Evolutionary conservation across 139 green algal species (phyloP), one percentile per base, ranked within the genome.

Genomic region (Yamagishiella unicocca): DNA sequence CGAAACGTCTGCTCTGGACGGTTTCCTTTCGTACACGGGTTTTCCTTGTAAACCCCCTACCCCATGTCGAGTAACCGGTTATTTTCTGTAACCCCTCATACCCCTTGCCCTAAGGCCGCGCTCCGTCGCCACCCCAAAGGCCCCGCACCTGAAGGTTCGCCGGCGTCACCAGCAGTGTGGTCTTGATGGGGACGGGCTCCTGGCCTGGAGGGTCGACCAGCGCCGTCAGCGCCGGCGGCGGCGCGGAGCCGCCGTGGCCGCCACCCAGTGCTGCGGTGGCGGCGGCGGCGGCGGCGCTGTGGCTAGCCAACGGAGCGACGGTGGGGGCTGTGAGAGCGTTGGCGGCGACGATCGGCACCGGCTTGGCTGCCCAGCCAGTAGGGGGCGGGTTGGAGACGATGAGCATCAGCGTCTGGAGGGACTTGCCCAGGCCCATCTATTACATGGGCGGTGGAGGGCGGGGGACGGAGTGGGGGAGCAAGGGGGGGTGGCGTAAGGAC

Each of bases 381-480:
- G 77, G 77, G 22, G 73, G 27, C 22, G 85, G 85, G 66, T 90
- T 78, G 76, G 75, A 76, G 24, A 82, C 25, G 42, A 94, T 68
- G n/a, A 96, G 89, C 91, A 94, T 94, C 24, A 96, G 81, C 35
- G 67, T 90, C 87, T 95, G 62, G 43, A 95, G 87, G 12, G 90
- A 92, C 82, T 96, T 96, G 85, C 93, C 93, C 42, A 92, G 73
- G 6, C 88, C 92, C 91, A 94, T 92, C 71, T 83, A 55, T 58
- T 17, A 12, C 80, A n/a, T n/a, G 67, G 43, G n/a, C 9, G n/a
- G n/a, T n/a, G n/a, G n/a, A n/a, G n/a, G n/a, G n/a, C n/a, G n/a
- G n/a, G n/a, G n/a, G n/a, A n/a, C 29, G 46, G 74, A n/a, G 45
- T 45, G 37, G 37, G 73, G 2, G 0, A 40, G 70, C 38, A 4